Percentiles rank a stretch among this genome's conserved stretches.
Conservation (phyloP, 805 yeast genomes). For the Wickerhamomyces subpelliculosus region DNA sequence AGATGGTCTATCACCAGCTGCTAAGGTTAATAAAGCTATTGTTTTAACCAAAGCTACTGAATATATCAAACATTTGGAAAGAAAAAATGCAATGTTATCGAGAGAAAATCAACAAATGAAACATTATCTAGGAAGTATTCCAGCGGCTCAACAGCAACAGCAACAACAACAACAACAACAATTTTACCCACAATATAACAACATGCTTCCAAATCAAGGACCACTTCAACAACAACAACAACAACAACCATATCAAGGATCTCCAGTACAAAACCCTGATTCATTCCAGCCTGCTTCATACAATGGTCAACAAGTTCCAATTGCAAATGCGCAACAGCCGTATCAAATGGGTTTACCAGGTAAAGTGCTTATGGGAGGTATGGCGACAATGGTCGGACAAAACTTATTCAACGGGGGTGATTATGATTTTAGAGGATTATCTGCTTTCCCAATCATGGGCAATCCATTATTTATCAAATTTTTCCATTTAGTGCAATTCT, state of each 20-base stretch:
- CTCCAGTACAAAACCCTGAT: background rate
- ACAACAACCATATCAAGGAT: slow-evolving; percentile 4
- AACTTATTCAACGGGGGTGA: slow-evolving; percentile 23
- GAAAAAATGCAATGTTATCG: slow-evolving; percentile 43
- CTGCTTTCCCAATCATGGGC: slow-evolving; percentile 33
- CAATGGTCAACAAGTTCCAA: slow-evolving; percentile 19
- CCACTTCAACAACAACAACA: slow-evolving; percentile 6
- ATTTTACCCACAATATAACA: slow-evolving; percentile 6
- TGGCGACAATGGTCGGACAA: slow-evolving; percentile 40
- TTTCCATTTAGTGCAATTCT: slow-evolving; percentile 19
- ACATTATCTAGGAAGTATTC: slow-evolving; percentile 6
- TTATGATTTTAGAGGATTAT: slow-evolving; percentile 36
- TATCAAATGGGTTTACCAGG: slow-evolving; percentile 24
- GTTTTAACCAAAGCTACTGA: slow-evolving; percentile 74
- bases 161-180: slow-evolving; percentile 7
- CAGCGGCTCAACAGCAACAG: slow-evolving; percentile 6
- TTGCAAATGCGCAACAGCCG: slow-evolving; percentile 16
- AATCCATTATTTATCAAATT: slow-evolving; percentile 22
- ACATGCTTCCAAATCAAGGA: no score
- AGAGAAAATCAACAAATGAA: slow-evolving; percentile 47
- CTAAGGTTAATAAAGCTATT: slow-evolving; percentile 71
- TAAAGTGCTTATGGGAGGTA: slow-evolving; percentile 39
- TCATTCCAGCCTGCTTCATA: slow-evolving; percentile 18
- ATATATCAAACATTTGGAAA: slow-evolving; percentile 67
- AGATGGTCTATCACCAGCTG: slow-evolving; percentile 72